Evolutionary conservation across 108 stramenopile species (phyloP), one percentile per base, ranked within the genome.

Genomic region (Cyclotella sp.): DNA sequence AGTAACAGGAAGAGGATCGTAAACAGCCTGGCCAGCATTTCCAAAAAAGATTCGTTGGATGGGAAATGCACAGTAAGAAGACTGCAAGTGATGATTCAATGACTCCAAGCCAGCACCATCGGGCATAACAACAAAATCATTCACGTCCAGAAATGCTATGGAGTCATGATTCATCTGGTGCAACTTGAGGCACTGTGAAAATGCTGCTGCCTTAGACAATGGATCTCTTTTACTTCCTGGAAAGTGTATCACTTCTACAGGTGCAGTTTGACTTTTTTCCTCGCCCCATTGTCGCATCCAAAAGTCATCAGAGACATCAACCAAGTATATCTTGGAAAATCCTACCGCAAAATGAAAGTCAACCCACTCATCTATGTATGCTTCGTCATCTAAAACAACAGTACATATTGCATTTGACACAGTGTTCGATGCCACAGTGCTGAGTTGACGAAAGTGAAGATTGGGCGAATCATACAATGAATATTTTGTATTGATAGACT

Each of bases 1-100:
- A 8, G 70, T 70, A 19, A 70, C 70, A 26, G 70, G 70, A 14
- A 70, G 70, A 57, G 70, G 70, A 42, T 70, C 70, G 41, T 70
- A 57, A 19, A 58, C 70, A 44, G 24, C 49, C 15, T 54, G 70
- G 21, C 55, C 70, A 44, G 54, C 42, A 43, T 70, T 53, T 8
- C 70, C 70, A 29, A 70, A 70, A 0, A 70, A 41, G 29, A 70
- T 24, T 27, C 54, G 53, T 22, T 70, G 18, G 29, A 70, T 44
- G 14, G 29, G 70, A 70, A 40, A 18, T 28, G 55, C 55, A 44
- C 70, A 70, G 9, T 39, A 15, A 3, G 54, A 12, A 19, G 52
- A 54, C 24, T 43, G 41, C 39, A 70, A 3, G 1, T 40, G 30
- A 9, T 12, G 4, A 44, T 44, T 43, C 12, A 57, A 44, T 12